These are phyloP conservation scores for Begonia loranthoides DNA, from an alignment of 306 rosid species.

Conservation along the genomic window DNA sequence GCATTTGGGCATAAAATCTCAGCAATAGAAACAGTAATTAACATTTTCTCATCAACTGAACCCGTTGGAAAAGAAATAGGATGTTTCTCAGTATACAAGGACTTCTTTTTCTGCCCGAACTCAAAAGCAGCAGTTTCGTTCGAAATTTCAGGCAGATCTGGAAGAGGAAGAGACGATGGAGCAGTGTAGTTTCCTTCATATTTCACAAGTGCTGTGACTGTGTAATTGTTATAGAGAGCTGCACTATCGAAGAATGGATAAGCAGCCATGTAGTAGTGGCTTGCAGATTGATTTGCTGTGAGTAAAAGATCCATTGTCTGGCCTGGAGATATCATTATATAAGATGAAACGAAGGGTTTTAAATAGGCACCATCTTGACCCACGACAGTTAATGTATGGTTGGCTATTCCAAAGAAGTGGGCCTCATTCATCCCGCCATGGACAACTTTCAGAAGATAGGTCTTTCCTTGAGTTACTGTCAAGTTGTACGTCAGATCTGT, in stretches of 20 bases:
- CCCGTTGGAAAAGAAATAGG: constrained; percentile 16
- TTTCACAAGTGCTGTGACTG: background rate
- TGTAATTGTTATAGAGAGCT: constrained; percentile 1
- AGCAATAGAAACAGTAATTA: constrained; percentile 18
- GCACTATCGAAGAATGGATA: background rate
- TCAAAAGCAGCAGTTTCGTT: constrained; percentile 1
- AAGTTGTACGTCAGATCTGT: constrained; percentile 3
- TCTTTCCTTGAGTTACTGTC: constrained; percentile 2
- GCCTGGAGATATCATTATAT: constrained; percentile 12
- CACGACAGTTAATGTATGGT: constrained; percentile 12
- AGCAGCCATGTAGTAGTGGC: constrained; percentile 9
- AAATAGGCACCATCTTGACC: constrained; percentile 12
- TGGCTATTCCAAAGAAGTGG: constrained; percentile 10
- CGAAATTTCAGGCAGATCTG: background rate
- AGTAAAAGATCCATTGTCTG: constrained; percentile 17
- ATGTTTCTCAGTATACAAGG: constrained; percentile 19
- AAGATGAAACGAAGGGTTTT: constrained; percentile 7
- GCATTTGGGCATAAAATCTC: constrained; percentile 12
- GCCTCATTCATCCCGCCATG: constrained; percentile 9
- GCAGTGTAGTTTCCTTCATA: background rate
- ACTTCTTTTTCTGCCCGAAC: constrained; percentile 8
- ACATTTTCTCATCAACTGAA: constrained; percentile 8
- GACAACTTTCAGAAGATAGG: constrained; percentile 10
- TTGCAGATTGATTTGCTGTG: constrained; percentile 4
- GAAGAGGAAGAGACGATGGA: background rate